Percentiles rank a stretch among this genome's conserved stretches.
Conservation (phyloP, 2,329 filamentous ascomycete species). For the Exophiala dermatitidis region DNA sequence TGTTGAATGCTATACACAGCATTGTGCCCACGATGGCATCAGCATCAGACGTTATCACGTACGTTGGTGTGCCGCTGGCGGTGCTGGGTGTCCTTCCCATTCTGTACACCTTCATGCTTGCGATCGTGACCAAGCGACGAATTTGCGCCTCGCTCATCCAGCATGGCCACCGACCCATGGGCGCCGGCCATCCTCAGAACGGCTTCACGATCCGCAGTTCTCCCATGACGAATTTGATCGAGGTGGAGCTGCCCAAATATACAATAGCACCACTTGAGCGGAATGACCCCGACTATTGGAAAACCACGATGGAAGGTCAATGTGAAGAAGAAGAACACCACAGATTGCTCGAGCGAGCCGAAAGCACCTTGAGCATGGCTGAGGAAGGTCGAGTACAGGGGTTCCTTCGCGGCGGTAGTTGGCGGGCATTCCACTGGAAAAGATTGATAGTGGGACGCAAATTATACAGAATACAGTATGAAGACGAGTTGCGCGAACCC, state of each 20-base stretch:
- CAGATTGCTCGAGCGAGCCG: constrained; percentile 17
- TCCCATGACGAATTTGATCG: constrained; percentile 58
- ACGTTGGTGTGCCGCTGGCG: constrained; percentile 52
- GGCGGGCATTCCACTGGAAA: constrained; percentile 61
- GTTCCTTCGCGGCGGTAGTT: constrained; percentile 53
- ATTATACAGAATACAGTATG: constrained; percentile 58
- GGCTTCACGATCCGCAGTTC: constrained; percentile 55
- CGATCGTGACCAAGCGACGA: constrained; percentile 52
- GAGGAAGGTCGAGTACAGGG: constrained; percentile 35
- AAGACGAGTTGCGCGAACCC: constrained; percentile 42
- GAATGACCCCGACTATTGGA: constrained; percentile 53
- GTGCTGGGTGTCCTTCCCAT: constrained; percentile 57
- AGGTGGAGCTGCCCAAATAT: constrained; percentile 59
- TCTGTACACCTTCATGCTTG: constrained; percentile 57
- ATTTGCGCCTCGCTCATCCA: constrained; percentile 54
- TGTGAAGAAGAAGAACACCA: constrained; percentile 30
- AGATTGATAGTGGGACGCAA: constrained; percentile 56
- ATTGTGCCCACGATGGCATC: constrained; percentile 23
- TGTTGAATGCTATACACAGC: background rate
- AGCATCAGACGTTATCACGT: constrained; percentile 49
- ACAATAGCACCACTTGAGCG: constrained; percentile 56
- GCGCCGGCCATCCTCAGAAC: constrained; percentile 26
- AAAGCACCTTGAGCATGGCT: constrained; percentile 22
- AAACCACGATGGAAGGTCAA: constrained; percentile 34
- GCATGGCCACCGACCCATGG: constrained; percentile 41